Conservation (phyloP, 305 asterid genomes). For the Ilex paraguariensis region DNA sequence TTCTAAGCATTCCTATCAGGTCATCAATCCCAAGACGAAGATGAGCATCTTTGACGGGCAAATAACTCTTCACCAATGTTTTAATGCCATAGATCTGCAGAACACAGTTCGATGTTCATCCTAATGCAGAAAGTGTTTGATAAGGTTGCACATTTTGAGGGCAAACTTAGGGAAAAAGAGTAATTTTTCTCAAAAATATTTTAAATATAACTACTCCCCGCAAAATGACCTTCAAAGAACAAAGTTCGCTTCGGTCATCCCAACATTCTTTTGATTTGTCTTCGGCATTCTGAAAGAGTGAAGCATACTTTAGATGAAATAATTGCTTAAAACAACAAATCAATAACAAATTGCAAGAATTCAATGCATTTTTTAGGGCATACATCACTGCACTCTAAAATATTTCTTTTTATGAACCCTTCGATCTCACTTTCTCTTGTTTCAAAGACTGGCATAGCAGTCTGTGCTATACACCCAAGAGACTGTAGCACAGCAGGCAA, state of each 20-base stretch:
- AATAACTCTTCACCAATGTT: slow-evolving; percentile 93
- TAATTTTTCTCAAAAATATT: not conserved
- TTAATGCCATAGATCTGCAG: slow-evolving; percentile 89
- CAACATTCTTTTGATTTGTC: slow-evolving; percentile 58
- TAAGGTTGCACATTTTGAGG: slow-evolving; percentile 13
- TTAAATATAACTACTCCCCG: not conserved
- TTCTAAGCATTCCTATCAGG: slow-evolving; percentile 64
- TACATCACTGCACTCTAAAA: slow-evolving; percentile 75
- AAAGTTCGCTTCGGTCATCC: slow-evolving; percentile 89
- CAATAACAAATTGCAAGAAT: slow-evolving; percentile 11
- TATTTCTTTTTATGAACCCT: slow-evolving; percentile 67
- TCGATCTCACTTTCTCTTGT: slow-evolving; percentile 91
- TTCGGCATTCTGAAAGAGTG: slow-evolving; percentile 48
- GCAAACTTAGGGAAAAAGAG: slow-evolving; percentile 8
- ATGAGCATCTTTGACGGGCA: slow-evolving; percentile 93
- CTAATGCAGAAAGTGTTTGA: slow-evolving; percentile 13
- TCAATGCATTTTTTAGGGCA: slow-evolving; percentile 28
- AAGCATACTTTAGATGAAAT: slow-evolving; percentile 20
- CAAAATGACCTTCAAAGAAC: slow-evolving; percentile 74
- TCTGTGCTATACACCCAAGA: slow-evolving; percentile 97
- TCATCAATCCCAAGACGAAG: slow-evolving; percentile 90
- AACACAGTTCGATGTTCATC: slow-evolving; percentile 12
- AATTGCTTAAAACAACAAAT: slow-evolving; percentile 12
- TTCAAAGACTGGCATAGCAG: slow-evolving; percentile 98
- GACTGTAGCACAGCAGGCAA: slow-evolving; percentile 97